Percentiles rank a stretch among this genome's conserved stretches.
phyloP scores from a whole-genome alignment of 2,329 filamentous ascomycete genomes.

The Fragosphaeria purpurea region DNA sequence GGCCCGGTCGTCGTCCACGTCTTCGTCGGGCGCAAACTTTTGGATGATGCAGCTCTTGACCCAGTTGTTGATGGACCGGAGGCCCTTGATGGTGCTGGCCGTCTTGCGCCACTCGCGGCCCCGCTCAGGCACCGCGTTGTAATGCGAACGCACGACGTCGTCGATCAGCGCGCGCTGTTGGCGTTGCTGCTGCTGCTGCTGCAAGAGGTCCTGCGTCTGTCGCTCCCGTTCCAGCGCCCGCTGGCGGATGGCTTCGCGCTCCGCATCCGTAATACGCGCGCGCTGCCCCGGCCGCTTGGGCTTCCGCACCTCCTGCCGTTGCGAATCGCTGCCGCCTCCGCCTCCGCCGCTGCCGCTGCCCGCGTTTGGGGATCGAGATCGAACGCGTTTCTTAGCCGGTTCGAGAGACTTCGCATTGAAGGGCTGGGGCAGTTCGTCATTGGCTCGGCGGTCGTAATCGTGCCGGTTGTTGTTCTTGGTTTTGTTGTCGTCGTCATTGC shows the following conservation, averaged over 20 bases:
- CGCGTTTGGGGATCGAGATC: slow-evolving; percentile 36
- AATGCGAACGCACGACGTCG: slow-evolving; percentile 85
- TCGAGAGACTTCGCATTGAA: slow-evolving; percentile 51
- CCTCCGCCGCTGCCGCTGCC: slow-evolving; percentile 1
- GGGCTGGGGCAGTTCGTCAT: slow-evolving; percentile 45
- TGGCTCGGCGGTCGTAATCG: slow-evolving; percentile 10
- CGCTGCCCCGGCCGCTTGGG: slow-evolving; percentile 59
- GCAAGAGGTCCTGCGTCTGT: slow-evolving; percentile 26
- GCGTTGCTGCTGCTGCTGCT: slow-evolving; percentile 25
- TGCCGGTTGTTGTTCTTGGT: neutral
- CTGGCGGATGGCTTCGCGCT: slow-evolving; percentile 58
- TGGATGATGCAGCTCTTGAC: slow-evolving; percentile 96
- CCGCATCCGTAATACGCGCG: slow-evolving; percentile 55
- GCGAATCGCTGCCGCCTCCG: slow-evolving; percentile 12
- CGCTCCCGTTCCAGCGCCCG: slow-evolving; percentile 47
- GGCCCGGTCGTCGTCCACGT: slow-evolving; percentile 51
- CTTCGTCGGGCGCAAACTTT: slow-evolving; percentile 80
- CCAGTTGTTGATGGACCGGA: slow-evolving; percentile 97
- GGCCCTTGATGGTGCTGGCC: slow-evolving; percentile 87
- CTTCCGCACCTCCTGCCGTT: slow-evolving; percentile 44
- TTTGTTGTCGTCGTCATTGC: slow-evolving; percentile 12
- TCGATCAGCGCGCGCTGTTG: slow-evolving; percentile 52
- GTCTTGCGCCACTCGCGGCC: slow-evolving; percentile 92
- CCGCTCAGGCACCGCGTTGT: slow-evolving; percentile 89
- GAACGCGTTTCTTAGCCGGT: slow-evolving; percentile 46